A percentile compares a stretch with the other conserved stretches of the same genome.
Conservation (phyloP, 2,329 filamentous ascomycete genomes). For the Conoideocrella luteorostrata region DNA sequence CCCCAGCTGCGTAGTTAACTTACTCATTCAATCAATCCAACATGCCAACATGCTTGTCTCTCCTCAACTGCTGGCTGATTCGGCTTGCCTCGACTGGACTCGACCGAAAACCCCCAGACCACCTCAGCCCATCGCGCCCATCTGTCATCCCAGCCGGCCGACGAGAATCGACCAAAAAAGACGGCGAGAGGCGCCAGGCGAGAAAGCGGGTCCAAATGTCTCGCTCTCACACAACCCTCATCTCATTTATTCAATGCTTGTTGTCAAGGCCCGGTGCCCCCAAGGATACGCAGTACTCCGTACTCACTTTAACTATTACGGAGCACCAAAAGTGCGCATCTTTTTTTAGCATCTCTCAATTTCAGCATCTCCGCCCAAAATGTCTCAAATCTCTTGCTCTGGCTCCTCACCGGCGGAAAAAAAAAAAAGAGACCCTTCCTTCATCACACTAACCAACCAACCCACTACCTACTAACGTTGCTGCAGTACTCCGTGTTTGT, state of each 20-base stretch:
- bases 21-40: background rate
- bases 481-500: too few species aligned
- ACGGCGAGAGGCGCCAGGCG: background rate
- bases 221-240: conserved; percentile 7
- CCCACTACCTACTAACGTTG: too few species aligned
- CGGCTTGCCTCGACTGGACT: background rate
- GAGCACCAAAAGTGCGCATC: too few species aligned
- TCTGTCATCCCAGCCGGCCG: too few species aligned
- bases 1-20: too few species aligned
- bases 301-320: background rate
- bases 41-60: conserved; percentile 4
- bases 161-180: too few species aligned
- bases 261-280: too few species aligned
- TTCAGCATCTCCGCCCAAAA: conserved; percentile 1
- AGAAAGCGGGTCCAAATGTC: conserved; percentile 8
- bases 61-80: conserved; percentile 6
- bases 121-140: too few species aligned
- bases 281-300: background rate
- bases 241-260: conserved; percentile 4
- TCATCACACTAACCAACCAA: too few species aligned
- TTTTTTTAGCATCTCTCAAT: conserved; percentile 9
- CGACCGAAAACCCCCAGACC: background rate
- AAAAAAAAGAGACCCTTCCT: too few species aligned
- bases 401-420: too few species aligned
- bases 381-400: conserved; percentile 8